phyloP scores from a whole-genome alignment of 2,329 filamentous ascomycete species.

The Aspergillus pseudoglaucus region DNA sequence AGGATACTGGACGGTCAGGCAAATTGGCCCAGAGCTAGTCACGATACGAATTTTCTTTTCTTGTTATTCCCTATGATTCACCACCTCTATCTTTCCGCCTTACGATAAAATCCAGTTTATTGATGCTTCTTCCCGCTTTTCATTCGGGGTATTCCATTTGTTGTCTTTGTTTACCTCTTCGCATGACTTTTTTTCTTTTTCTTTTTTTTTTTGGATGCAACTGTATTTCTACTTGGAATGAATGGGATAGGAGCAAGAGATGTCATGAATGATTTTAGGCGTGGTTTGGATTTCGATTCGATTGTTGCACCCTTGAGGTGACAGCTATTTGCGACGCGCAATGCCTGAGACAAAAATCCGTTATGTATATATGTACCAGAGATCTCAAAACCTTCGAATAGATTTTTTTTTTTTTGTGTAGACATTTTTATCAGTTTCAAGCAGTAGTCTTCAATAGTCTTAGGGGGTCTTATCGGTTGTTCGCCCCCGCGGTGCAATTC shows the following conservation, averaged over 20 bases:
- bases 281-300: slow-evolving; percentile 6
- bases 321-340: slow-evolving; percentile 3
- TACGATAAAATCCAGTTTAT: slow-evolving; percentile 20
- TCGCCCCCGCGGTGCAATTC: background rate
- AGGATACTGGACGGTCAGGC: slow-evolving; percentile 18
- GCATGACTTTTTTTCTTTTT: background rate
- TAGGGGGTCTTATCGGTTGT: background rate
- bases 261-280: slow-evolving; percentile 13
- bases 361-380: slow-evolving; percentile 20
- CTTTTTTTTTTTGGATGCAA: slow-evolving; percentile 8
- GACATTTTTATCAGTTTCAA: background rate
- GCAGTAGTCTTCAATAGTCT: background rate
- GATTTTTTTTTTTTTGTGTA: slow-evolving; percentile 7
- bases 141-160: slow-evolving; percentile 4
- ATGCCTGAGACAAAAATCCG: slow-evolving; percentile 11
- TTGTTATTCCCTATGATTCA: slow-evolving; percentile 6
- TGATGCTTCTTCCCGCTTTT: slow-evolving; percentile 15
- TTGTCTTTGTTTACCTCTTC: slow-evolving; percentile 8
- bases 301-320: slow-evolving; percentile 7
- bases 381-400: slow-evolving; percentile 13
- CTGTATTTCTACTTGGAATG: slow-evolving; percentile 20
- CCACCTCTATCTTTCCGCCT: slow-evolving; percentile 5
- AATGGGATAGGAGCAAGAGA: slow-evolving; percentile 6
- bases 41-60: slow-evolving; percentile 7
- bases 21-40: slow-evolving; percentile 27